Percentiles rank a stretch among this genome's conserved stretches.
These are phyloP conservation scores for Cryptococcus depauperatus DNA, from an alignment of 1,284 basidiomycete genomes.

Conservation along the genomic window DNA sequence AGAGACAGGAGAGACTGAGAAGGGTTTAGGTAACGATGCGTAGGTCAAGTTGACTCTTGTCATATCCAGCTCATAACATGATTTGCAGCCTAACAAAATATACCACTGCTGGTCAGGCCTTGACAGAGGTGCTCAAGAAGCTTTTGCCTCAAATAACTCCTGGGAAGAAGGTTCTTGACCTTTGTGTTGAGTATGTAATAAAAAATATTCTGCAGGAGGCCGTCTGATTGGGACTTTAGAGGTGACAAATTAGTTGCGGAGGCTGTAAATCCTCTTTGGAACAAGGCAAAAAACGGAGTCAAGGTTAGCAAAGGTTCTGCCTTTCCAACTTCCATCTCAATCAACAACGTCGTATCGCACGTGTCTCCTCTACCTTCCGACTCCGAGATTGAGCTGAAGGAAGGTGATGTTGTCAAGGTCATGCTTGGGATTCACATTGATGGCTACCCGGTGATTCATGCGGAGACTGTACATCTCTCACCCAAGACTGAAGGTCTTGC, in stretches of 20 bases:
- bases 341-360: slow-evolving; percentile 63
- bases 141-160: slow-evolving; percentile 66
- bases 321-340: slow-evolving; percentile 86
- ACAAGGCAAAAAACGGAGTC: slow-evolving; percentile 77
- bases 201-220: not conserved
- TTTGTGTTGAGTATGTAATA: slow-evolving; percentile 60
- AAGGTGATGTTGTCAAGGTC: slow-evolving; percentile 90
- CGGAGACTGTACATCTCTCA: slow-evolving; percentile 84
- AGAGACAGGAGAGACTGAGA: slow-evolving; percentile 31
- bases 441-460: slow-evolving; percentile 56
- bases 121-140: slow-evolving; percentile 76
- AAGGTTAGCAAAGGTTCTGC: slow-evolving; percentile 87
- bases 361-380: slow-evolving; percentile 53
- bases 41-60: slow-evolving; percentile 20
- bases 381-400: slow-evolving; percentile 65
- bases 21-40: slow-evolving; percentile 44
- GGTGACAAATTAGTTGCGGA: slow-evolving; percentile 88
- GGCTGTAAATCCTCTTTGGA: slow-evolving; percentile 76
- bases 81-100: slow-evolving; percentile 46
- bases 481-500: slow-evolving; percentile 70
- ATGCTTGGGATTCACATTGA: slow-evolving; percentile 96
- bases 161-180: slow-evolving; percentile 75
- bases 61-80: not conserved
- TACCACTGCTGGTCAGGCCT: slow-evolving; percentile 83
- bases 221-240: slow-evolving; percentile 22